Conservation (phyloP, 805 yeast species). For the Saccharomycopsis sp. region DNA sequence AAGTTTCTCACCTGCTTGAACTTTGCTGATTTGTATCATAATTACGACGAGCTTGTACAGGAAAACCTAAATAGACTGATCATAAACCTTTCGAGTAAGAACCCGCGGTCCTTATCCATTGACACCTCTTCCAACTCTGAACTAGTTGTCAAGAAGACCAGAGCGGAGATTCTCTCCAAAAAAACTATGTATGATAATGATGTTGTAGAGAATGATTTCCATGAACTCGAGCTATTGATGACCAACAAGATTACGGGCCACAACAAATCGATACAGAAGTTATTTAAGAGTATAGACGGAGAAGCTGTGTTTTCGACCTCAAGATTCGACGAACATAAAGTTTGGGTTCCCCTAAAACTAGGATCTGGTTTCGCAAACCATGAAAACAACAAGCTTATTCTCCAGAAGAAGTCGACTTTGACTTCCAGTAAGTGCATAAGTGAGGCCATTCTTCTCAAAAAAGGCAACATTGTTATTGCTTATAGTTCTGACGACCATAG, state of each 20-base stretch:
- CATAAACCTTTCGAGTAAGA: conserved; percentile 7
- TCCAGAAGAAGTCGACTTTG: conserved; percentile 35
- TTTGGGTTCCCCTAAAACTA: conserved; percentile 47
- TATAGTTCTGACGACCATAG: conserved; percentile 32
- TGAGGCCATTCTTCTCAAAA: conserved; percentile 43
- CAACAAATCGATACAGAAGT: conserved; percentile 63
- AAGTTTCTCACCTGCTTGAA: conserved; percentile 25
- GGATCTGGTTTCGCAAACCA: conserved; percentile 23
- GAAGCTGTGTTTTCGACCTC: conserved; percentile 51
- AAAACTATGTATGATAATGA: neutral
- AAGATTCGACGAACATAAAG: conserved; percentile 53
- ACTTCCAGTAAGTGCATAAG: conserved; percentile 35
- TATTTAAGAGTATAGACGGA: conserved; percentile 65
- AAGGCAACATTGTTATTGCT: conserved; percentile 41
- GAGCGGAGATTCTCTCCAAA: conserved; percentile 22
- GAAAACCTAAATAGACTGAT: conserved; percentile 5
- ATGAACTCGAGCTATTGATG: conserved; percentile 23
- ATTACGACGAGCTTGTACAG: conserved; percentile 11
- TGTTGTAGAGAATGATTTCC: neutral
- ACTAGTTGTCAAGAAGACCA: conserved; percentile 20
- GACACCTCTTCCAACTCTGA: conserved; percentile 24
- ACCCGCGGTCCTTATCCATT: neutral
- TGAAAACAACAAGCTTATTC: conserved; percentile 24
- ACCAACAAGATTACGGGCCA: conserved; percentile 76
- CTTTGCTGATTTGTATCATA: conserved; percentile 9